Evolutionary conservation across 2,329 filamentous ascomycete species (phyloP).

Genomic region (Harringtonia aguacate): DNA sequence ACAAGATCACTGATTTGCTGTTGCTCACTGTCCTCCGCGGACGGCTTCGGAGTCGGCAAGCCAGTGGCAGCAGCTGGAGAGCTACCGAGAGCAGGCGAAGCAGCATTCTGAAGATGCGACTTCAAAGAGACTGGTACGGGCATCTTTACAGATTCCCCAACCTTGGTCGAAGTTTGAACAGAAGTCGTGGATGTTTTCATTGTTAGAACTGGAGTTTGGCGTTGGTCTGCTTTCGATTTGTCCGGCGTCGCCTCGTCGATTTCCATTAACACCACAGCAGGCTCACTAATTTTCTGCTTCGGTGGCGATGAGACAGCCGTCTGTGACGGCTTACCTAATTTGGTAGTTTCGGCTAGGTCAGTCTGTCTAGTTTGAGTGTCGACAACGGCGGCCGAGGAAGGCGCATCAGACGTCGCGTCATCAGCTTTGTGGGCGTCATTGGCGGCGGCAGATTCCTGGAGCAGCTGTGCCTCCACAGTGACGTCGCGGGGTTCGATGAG

Average conservation of each 20-base stretch:
- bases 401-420: not conserved
- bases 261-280: not conserved
- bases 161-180: too few species aligned
- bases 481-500: slow-evolving; percentile 5
- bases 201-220: too few species aligned
- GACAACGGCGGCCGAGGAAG: too few species aligned
- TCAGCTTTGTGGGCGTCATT: not conserved
- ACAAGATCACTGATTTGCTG: slow-evolving; percentile 4
- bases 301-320: too few species aligned
- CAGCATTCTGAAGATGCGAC: not conserved
- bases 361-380: too few species aligned
- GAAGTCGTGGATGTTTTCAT: too few species aligned
- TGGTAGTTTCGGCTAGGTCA: too few species aligned
- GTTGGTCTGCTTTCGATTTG: not conserved
- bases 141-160: too few species aligned
- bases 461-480: slow-evolving; percentile 31
- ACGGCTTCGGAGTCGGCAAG: slow-evolving; percentile 10
- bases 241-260: not conserved
- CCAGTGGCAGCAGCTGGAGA: not conserved
- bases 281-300: too few species aligned
- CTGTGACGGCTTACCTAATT: too few species aligned
- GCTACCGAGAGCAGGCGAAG: not conserved
- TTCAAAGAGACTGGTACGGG: too few species aligned
- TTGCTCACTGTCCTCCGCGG: slow-evolving; percentile 7
- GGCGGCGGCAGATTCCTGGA: slow-evolving; percentile 29